Conservation (phyloP, 1,139 yeast species). For the Zygotorulaspora mrakii region DNA sequence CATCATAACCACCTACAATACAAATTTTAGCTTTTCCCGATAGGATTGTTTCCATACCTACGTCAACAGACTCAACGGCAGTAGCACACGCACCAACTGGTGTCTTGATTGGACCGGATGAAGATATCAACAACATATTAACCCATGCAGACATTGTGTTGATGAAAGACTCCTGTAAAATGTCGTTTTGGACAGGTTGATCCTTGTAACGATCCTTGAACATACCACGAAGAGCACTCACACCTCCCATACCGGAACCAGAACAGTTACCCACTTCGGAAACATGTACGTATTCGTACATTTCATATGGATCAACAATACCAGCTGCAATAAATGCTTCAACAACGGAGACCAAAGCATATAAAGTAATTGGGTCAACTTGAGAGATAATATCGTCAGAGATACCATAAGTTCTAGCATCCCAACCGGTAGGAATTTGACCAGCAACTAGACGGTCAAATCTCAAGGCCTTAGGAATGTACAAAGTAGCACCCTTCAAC, state of each 20-base stretch:
- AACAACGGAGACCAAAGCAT: slow-evolving; percentile 86
- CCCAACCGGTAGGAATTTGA: slow-evolving; percentile 98
- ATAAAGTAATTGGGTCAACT: slow-evolving; percentile 94
- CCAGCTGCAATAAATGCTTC: slow-evolving; percentile 94
- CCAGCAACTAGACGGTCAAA: slow-evolving; percentile 97
- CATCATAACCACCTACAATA: slow-evolving; percentile 98
- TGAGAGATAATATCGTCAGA: slow-evolving; percentile 88
- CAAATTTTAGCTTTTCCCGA: slow-evolving; percentile 94
- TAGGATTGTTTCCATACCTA: slow-evolving; percentile 89
- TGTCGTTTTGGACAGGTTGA: slow-evolving; percentile 92
- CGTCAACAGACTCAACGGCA: slow-evolving; percentile 94
- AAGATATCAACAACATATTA: slow-evolving; percentile 90
- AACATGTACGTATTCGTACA: slow-evolving; percentile 95
- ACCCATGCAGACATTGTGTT: slow-evolving; percentile 99
- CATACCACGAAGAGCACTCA: slow-evolving; percentile 93
- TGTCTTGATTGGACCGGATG: slow-evolving; percentile 99
- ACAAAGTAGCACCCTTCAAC: slow-evolving; percentile 88
- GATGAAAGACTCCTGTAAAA: slow-evolving; percentile 94
- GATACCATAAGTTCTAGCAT: slow-evolving; percentile 91
- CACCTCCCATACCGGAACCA: slow-evolving; percentile 99
- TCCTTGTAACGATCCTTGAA: slow-evolving; percentile 91
- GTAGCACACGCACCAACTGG: slow-evolving; percentile 99
- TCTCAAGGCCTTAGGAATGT: slow-evolving; percentile 91
- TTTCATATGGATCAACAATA: slow-evolving; percentile 96
- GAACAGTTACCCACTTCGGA: slow-evolving; percentile 99